Conservation (phyloP, 805 yeast genomes). For the Kazachstania kunashirensis region DNA sequence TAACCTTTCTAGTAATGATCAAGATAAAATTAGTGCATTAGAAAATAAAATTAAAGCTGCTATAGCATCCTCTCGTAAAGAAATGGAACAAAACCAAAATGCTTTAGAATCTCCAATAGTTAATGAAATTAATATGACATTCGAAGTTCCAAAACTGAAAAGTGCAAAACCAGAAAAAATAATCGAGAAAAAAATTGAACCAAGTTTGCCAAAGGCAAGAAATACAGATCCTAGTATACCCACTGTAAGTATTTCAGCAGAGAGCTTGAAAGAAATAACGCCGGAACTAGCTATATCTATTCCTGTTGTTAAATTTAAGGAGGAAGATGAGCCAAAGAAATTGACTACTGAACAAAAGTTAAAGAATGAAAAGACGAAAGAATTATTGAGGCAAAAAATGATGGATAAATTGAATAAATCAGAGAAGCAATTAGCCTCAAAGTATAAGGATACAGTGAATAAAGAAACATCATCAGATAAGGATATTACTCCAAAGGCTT, state of each 20-base stretch:
- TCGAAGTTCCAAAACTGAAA: no score
- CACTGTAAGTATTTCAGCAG: no score
- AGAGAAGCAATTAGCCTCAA: slow-evolving; percentile 29
- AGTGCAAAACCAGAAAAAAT: not conserved
- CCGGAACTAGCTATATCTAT: not conserved
- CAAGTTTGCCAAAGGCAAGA: no score
- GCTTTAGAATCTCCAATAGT: slow-evolving; percentile 2
- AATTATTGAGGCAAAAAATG: slow-evolving; percentile 23
- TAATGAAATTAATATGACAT: not conserved
- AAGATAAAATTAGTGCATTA: not conserved
- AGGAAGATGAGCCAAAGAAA: not conserved
- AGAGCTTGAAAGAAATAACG: not conserved
- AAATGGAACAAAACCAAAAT: not conserved
- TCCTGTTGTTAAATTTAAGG: not conserved
- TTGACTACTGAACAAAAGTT: not conserved
- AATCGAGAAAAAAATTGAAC: not conserved
- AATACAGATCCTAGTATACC: no score
- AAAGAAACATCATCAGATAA: slow-evolving; percentile 5
- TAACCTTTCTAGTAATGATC: not conserved
- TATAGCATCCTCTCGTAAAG: not conserved
- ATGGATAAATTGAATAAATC: slow-evolving; percentile 35
- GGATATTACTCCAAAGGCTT: not conserved
- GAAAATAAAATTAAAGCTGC: slow-evolving; percentile 2
- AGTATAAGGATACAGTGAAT: not conserved
- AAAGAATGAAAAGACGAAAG: slow-evolving; percentile 3